phyloP scores from a whole-genome alignment of 805 yeast genomes.

The Ogataea haglerorum region DNA sequence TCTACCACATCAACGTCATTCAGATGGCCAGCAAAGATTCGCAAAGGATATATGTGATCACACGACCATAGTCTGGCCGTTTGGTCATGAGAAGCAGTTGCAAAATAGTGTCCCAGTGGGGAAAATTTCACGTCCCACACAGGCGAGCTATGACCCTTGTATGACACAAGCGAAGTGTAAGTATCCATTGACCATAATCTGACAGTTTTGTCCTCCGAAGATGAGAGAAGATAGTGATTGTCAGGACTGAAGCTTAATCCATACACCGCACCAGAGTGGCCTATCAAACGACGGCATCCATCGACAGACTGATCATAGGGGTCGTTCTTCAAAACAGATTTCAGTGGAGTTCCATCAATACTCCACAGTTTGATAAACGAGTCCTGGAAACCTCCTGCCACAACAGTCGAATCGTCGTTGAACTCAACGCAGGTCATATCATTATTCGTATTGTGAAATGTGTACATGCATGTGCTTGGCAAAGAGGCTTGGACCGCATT shows the following conservation, averaged over 20 bases:
- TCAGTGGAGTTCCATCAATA: conserved; percentile 83
- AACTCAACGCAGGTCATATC: conserved; percentile 84
- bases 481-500: conserved; percentile 72
- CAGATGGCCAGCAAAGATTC: conserved; percentile 96
- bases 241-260: conserved; percentile 91
- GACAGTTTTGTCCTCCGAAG: conserved; percentile 89
- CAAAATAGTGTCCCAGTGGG: conserved; percentile 95
- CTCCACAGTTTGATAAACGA: conserved; percentile 90
- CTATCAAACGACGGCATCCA: conserved; percentile 57
- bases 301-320: conserved; percentile 37
- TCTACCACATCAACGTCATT: conserved; percentile 93
- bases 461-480: conserved; percentile 97
- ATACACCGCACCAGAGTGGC: conserved; percentile 94
- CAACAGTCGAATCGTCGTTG: conserved; percentile 79
- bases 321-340: conserved; percentile 56
- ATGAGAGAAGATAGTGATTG: conserved; percentile 70
- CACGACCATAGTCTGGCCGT: conserved; percentile 98
- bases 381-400: conserved; percentile 95
- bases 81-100: conserved; percentile 97
- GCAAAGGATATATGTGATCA: conserved; percentile 92
- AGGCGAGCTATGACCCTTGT: conserved; percentile 94
- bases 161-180: conserved; percentile 82
- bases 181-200: conserved; percentile 94
- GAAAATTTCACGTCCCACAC: conserved; percentile 96
- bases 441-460: conserved; percentile 91